Base-by-base conservation (phyloP, 805 yeast genomes). In the Diddensiella transvaalensis region DNA sequence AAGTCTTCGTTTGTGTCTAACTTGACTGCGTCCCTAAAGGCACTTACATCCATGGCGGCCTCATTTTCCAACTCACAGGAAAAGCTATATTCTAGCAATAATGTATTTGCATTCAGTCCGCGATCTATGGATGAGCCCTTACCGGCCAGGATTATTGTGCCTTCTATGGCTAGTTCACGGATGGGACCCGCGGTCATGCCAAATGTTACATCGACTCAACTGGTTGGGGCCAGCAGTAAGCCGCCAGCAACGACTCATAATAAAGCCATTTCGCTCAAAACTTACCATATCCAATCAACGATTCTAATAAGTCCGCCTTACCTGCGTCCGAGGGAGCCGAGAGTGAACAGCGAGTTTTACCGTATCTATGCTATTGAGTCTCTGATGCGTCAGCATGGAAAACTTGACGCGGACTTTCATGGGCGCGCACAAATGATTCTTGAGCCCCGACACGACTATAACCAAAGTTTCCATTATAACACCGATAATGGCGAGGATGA, bases 361-460 rank as follows among this genome's bases (percentile, higher is more conserved):
- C 63, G 68, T 11, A 49, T 65, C 19, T 55, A 61, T 32, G 70
- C 70, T 2, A 51, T 66, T 38, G 70, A 66, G 46, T 53, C 59
- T 23, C 51, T 57, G 30, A 65, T 66, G 69, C 57, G 67, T 22
- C 49, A 51, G 22, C 51, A 58, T 41, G 69, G 69, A 23, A 66
- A 66, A 47, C 55, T 66, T 22, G 62, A 63, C 44, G 56, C 56
- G 6, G 62, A 54, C 40, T 63, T 62, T 44, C 56, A 48, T 38
- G 67, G 67, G 17, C 58, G 62, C 33, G 67, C 66, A 11, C 55
- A 56, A 26, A 61, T 62, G 68, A 46, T 62, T 30, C 49, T 62
- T 32, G 61, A 59, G 23, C 67, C 66, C 8, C 56, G 67, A 22
- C 29, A 41, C 33, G 56, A 53, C 33, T 46, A 37, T 42, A 43